Percentiles rank a stretch among this genome's conserved stretches.
Conservation (phyloP, 257 asterid species). For the Eustoma russellianum region DNA sequence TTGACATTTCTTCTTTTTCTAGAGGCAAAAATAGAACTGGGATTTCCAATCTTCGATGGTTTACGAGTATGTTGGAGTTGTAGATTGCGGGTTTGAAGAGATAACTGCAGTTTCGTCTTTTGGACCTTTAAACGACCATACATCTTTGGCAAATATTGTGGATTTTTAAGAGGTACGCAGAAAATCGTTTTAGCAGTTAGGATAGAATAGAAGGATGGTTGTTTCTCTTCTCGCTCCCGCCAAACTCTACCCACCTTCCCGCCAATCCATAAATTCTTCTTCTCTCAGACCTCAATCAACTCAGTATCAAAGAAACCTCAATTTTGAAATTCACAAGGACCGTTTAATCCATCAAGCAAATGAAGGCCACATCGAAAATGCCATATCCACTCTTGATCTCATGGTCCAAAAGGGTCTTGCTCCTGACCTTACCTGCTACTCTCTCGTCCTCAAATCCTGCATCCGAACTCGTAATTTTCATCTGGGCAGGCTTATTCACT, state of each 20-base stretch:
- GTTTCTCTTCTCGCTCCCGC: constrained; percentile 35
- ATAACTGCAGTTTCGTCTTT: constrained; percentile 6
- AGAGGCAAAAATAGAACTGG: constrained; percentile 5
- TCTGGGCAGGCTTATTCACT: constrained; percentile 47
- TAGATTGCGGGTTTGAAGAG: constrained; percentile 33
- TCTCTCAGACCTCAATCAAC: constrained; percentile 21
- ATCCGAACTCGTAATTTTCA: constrained; percentile 60
- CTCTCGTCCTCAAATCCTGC: constrained; percentile 86
- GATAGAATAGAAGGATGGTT: constrained; percentile 31
- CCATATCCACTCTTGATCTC: constrained; percentile 64
- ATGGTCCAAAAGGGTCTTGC: constrained; percentile 40
- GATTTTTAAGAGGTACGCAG: no score
- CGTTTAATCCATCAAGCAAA: constrained; percentile 48
- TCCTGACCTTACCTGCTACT: constrained; percentile 68
- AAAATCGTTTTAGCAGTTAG: neutral
- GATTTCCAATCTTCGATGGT: constrained; percentile 15
- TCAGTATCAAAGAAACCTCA: constrained; percentile 15
- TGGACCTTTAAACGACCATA: constrained; percentile 9
- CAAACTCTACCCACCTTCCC: constrained; percentile 25
- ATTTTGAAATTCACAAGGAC: constrained; percentile 50
- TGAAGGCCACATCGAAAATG: constrained; percentile 51
- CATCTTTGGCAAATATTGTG: constrained; percentile 17
- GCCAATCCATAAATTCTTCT: constrained; percentile 18
- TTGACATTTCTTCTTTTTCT: constrained; percentile 32
- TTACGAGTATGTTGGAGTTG: constrained; percentile 25